Base-by-base conservation (phyloP, 129 eudicot species). In the Lactuca sativa region DNA sequence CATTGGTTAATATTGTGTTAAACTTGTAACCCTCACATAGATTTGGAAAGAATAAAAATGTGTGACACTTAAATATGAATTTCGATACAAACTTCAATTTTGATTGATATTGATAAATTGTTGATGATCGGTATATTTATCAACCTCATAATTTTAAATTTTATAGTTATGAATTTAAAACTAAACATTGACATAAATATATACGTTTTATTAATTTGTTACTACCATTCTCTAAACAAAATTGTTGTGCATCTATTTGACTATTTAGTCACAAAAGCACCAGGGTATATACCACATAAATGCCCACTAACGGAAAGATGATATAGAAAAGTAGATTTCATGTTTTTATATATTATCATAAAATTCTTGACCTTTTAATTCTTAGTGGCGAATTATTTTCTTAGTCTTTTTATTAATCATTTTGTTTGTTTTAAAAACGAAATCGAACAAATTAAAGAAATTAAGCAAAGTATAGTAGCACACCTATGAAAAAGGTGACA, bases 401-500 rank as follows among this genome's bases (percentile, higher is more conserved):
- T 17, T 48, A 12, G 76, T 62, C 76, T 62, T 61, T 53, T 8
- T 53, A 30, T 37, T 43, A 51, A 62, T 69, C 81, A 69, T 62
- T 59, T 40, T 4, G 3, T 32, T 61, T 59, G 9, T 31, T 66
- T 59, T 5, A 38, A 55, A 54, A 66, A 32, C 8, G 17, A 48
- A 67, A 40, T 14, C 53, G 38, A 55, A 25, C 36, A 25, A 49
- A 25, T 25, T 25, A 25, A 25, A 25, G 30, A 25, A 25, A 18
- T 18, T 18, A 77, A 9, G 21, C 12, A 47, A 38, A n/a, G 66
- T 40, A 32, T 53, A 61, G 76, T 14, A 66, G 48, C 83, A 80
- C 77, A 95, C 99, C 99, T 71, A 90, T 90, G 88, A 95, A 87
- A 80, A 90, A 95, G 66, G 99, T 90, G 38, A 95, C 83, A 70